phyloP scores from a whole-genome alignment of 805 yeast species.

The Saccharomycopsis vini region DNA sequence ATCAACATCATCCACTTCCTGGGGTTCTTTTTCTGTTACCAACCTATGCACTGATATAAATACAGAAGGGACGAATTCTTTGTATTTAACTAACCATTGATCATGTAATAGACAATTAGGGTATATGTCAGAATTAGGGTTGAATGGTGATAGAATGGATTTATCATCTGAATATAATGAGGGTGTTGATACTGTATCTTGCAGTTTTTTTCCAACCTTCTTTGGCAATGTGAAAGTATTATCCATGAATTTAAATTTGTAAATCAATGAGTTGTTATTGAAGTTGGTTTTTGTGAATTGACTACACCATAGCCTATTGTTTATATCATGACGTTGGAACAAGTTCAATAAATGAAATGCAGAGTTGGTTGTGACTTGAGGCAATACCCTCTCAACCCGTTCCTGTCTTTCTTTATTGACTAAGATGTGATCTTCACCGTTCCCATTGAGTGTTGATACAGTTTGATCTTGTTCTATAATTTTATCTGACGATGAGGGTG shows the following conservation, averaged over 20 bases:
- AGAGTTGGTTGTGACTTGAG: conserved; percentile 1
- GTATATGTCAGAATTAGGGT: conserved; percentile 30
- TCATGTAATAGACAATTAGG: conserved; percentile 35
- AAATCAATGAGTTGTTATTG: conserved; percentile 23
- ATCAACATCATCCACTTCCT: not conserved
- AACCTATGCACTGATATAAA: conserved; percentile 38
- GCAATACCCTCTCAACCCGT: conserved; percentile 4
- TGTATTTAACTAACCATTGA: conserved; percentile 48
- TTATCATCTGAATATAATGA: not conserved
- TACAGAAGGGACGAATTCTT: conserved; percentile 37
- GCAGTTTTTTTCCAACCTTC: not conserved
- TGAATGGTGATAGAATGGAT: conserved; percentile 37
- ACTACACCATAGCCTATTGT: conserved; percentile 23
- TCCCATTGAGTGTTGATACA: not conserved
- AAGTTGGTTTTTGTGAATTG: conserved; percentile 21
- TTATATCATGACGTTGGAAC: conserved; percentile 25
- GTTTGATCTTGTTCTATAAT: not conserved
- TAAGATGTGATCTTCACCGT: too few relatives aligned
- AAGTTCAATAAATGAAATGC: conserved; percentile 25
- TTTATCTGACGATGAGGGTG: too few relatives aligned
- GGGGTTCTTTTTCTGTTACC: conserved; percentile 24
- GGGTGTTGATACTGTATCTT: conserved; percentile 6
- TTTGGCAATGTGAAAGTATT: conserved; percentile 23
- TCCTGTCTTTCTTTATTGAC: too few relatives aligned
- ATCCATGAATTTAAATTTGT: conserved; percentile 27